These are phyloP conservation scores for Rosa rugosa DNA, from an alignment of 306 rosid species.

Conservation along the genomic window DNA sequence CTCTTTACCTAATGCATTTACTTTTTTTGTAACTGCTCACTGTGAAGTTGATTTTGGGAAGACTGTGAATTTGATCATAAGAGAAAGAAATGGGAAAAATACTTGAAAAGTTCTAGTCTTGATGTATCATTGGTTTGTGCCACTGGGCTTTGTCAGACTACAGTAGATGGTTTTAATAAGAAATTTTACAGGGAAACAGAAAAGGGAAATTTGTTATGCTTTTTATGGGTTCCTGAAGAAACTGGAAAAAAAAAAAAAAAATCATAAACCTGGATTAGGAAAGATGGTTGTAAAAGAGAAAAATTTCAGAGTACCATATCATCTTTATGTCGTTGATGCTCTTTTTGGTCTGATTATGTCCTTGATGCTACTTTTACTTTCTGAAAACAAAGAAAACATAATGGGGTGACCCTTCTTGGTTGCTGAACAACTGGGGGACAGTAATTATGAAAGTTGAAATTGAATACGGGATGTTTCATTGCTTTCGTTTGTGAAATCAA, in stretches of 20 bases:
- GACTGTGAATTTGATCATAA: neutral
- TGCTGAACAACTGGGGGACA: neutral
- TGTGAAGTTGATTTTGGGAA: slow-evolving; percentile 6
- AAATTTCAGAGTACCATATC: neutral
- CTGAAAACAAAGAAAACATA: neutral
- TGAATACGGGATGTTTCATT: neutral
- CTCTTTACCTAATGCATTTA: neutral
- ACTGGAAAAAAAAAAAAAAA: neutral
- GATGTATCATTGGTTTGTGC: neutral
- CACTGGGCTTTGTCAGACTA: neutral
- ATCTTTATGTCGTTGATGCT: neutral
- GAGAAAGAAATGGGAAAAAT: neutral
- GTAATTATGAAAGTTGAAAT: neutral
- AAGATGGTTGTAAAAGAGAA: neutral
- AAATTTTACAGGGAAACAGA: neutral
- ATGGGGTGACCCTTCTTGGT: neutral
- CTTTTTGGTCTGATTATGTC: neutral
- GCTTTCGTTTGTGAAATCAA: neutral
- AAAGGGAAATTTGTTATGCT: neutral
- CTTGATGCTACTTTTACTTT: neutral
- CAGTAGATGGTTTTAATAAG: neutral
- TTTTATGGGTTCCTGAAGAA: neutral
- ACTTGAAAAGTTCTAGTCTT: neutral
- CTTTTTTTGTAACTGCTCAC: neutral
- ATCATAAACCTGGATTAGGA: neutral